Evolutionary conservation across 306 rosid genomes (phyloP).

Genomic region (barrel medic (Medicago truncatula)): DNA sequence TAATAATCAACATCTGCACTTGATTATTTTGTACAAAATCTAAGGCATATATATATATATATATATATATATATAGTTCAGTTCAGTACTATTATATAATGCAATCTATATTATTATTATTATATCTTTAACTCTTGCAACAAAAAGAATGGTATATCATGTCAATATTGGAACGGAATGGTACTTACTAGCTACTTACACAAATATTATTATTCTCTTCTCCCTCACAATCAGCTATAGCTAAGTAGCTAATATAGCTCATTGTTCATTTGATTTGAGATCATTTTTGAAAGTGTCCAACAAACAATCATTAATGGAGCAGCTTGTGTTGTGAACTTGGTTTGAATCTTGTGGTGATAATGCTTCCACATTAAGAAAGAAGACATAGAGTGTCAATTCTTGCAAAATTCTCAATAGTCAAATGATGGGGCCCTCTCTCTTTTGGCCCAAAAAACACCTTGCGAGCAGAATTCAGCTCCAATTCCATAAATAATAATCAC

Average conservation of each 20-base stretch:
- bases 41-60: no score
- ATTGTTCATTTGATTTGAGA: constrained; percentile 5
- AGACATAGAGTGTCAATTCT: constrained; percentile 34
- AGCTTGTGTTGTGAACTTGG: constrained; percentile 11
- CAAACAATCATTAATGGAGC: constrained; percentile 26
- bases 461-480: constrained; percentile 11
- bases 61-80: no score
- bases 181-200: constrained; percentile 16
- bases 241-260: neutral
- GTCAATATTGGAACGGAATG: neutral
- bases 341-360: constrained; percentile 42
- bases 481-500: neutral
- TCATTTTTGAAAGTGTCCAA: constrained; percentile 41
- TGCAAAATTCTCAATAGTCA: constrained; percentile 34
- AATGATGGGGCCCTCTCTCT: constrained; percentile 49
- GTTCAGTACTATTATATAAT: neutral
- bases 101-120: neutral
- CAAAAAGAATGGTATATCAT: neutral
- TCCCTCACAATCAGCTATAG: constrained; percentile 2
- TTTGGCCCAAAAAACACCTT: constrained; percentile 26
- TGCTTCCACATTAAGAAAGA: constrained; percentile 35
- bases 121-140: neutral
- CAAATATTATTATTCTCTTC: constrained; percentile 4
- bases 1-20: neutral
- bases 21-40: constrained; percentile 4